Evolutionary conservation across 2,329 filamentous ascomycete species (phyloP), one percentile per base, ranked within the genome.

Genomic region (Arachnopeziza araneosa): DNA sequence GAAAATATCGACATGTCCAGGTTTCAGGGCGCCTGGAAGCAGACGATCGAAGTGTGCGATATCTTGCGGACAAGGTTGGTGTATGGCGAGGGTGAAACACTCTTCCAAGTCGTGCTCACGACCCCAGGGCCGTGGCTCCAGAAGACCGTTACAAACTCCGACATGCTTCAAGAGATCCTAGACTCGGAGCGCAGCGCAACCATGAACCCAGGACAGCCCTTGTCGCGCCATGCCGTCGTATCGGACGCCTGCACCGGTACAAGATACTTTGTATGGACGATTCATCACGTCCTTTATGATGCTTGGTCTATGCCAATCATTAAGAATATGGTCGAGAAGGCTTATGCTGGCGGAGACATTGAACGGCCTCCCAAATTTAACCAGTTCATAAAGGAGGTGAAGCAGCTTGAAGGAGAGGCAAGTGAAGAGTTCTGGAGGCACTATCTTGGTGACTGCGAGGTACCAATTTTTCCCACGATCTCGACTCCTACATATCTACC

Each of bases 1-100:
- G 1, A 26, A 1, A 14, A 66, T 50, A 36, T 71, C 2, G 60
- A 64, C 22, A 26, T 69, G 8, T 51, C 64, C 5, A 49, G 50
- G 0, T 50, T 50, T 19, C 49, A 19, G 6, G 22, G 6, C 8
- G 49, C 49, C 8, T 50, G 49, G 49, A 19, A 50, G 19, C 6
- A n/a, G 6, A 19, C 19, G 7, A 23, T 19, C n/a, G 22, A 21
- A 19, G 19, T 19, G 6, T 6, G n/a, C 6, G 7, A 7, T 7
- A 19, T 50, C 7, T 23, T 50, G 19, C 49, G 49, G 19, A 50
- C 6, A n/a, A 19, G 19, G 19, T 50, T 50, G 7, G 22, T 50
- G 7, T 19, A 50, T 32, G 7, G 30, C 7, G 30, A 32, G 7
- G 7, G 19, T 50, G 49, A 50, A 6, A 50, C 19, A n/a, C n/a